Base-by-base conservation (phyloP, 1,284 basidiomycete species). In the Irpex sp. region DNA sequence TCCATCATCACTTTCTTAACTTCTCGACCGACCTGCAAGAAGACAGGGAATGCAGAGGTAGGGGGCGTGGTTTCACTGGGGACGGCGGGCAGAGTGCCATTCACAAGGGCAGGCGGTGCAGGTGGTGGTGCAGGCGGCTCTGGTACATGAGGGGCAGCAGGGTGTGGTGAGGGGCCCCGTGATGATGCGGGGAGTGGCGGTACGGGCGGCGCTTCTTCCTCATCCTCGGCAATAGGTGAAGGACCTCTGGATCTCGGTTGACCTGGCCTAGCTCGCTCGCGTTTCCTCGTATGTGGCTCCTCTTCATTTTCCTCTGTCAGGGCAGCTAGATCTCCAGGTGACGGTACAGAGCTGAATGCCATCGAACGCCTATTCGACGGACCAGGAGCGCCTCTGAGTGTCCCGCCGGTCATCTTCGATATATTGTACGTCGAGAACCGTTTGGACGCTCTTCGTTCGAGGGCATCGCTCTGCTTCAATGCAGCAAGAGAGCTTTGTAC, bases 401-500 rank as follows among this genome's bases (percentile, higher is more conserved):
- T 75, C 17, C 74, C 79, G 15, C 88, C 86, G 0, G 94, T 91
- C 88, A 99, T 97, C 78, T 97, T 97, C 68, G 93, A 91, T 72
- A 98, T 93, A 60, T 96, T 94, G 74, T 97, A 99, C 0, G 92
- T 92, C 61, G 96, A 98, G 79, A 97, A 99, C 0, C 97, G 91
- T 74, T 98, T 98, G 31, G 94, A 96, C 3, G 97, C 97, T 49
- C 97, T 84, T 8, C 97, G 87, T 72, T 97, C 94, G 17, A 98
- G 83, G 0, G 90, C 86, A 68, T 97, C 96, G 52, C 87, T 88
- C 67, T 90, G 88, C 75, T 96, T 92, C 51, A 99, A 82, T 0
- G 94, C 94, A 8, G 93, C 93, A 13, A 98, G 82, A 6, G 94
- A 96, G 61, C 86, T 90, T 51, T 91, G 89, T 36, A 93, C 88